A percentile compares a stretch with the other conserved stretches of the same genome.
Conservation (phyloP, 2,329 filamentous ascomycete genomes). For the Monosporascus sp. region DNA sequence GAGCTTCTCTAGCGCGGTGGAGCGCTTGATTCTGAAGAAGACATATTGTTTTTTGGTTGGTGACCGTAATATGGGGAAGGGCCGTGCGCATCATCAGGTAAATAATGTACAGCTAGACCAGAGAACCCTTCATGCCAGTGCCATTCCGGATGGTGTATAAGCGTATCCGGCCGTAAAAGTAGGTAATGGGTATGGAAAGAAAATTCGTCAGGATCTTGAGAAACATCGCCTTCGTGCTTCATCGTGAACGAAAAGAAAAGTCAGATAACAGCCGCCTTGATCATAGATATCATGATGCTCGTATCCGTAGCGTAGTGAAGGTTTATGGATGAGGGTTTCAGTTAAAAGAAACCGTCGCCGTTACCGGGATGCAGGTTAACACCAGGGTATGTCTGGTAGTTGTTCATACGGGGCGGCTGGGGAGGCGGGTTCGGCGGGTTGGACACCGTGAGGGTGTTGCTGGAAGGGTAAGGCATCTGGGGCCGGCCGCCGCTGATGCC, state of each 20-base stretch:
- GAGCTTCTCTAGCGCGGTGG: too few species aligned
- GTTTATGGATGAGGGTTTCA: constrained; percentile 8
- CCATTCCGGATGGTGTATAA: constrained; percentile 16
- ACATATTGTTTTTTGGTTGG: too few species aligned
- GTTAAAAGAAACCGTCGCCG: constrained; percentile 26
- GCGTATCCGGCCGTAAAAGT: constrained; percentile 14
- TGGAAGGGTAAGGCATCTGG: constrained; percentile 30
- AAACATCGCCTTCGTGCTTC: constrained; percentile 27
- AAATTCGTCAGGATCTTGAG: constrained; percentile 27
- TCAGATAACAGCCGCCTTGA: constrained; percentile 8
- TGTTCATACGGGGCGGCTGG: constrained; percentile 24
- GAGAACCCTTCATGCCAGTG: constrained; percentile 15
- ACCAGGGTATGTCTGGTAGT: constrained; percentile 23
- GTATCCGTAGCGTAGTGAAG: constrained; percentile 19
- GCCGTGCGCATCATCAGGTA: constrained; percentile 19
- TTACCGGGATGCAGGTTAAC: constrained; percentile 13
- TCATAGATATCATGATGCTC: constrained; percentile 24
- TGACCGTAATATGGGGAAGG: not conserved
- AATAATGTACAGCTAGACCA: constrained; percentile 27
- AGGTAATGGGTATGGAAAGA: constrained; percentile 9
- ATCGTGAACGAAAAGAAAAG: constrained; percentile 19
- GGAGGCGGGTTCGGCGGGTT: constrained; percentile 16
- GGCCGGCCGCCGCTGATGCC: constrained; percentile 28
- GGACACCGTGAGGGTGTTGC: constrained; percentile 26
- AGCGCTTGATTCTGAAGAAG: too few species aligned